Base-by-base conservation (phyloP, 331 rosid genomes). In the Quercus tomentella region DNA sequence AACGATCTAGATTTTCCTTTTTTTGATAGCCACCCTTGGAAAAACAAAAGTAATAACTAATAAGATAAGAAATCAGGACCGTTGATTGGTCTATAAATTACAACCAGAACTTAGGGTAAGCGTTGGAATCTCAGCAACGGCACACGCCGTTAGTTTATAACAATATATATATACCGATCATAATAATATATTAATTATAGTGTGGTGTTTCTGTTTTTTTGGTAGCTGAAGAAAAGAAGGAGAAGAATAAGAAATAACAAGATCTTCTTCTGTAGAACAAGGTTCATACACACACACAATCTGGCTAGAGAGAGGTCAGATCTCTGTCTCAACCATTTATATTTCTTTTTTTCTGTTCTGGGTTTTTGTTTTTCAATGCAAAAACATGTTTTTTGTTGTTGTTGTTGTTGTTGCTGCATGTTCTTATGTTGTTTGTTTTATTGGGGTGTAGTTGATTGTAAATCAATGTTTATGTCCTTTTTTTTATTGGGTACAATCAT, bases 301-400 rank as follows among this genome's bases (percentile, higher is more conserved):
- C 88, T 84, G 87, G 85, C 76, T 78, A 43, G 54, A 79, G 70
- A 31, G 80, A 82, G 91, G 91, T 85, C 49, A 84, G 85, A 58
- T 92, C 83, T 65, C 76, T 70, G 65, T 72, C 66, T 67, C 65
- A 30, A 51, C 28, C 18, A 5, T 55, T 8, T 5, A 60, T 77
- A 54, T 74, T 37, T 25, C 33, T 37, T 63, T 15, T 33, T 65
- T 28, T 25, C 11, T 37, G 54, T 56, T 72, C 75, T 77, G 22
- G 70, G 77, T 78, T 16, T 55, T 56, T 56, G 54, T 22, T 63
- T 58, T 52, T 58, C 51, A 61, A 25, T 17, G 12, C 20, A 51
- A 75, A 68, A 23, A 7, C 33, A 2, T 56, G 65, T 51, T 79
- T 23, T 45, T 45, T 35, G 1, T 37, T 37, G 45, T 37, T 75